Conservation (phyloP, 1,139 yeast genomes). For the Citeromyces hawaiiensis region DNA sequence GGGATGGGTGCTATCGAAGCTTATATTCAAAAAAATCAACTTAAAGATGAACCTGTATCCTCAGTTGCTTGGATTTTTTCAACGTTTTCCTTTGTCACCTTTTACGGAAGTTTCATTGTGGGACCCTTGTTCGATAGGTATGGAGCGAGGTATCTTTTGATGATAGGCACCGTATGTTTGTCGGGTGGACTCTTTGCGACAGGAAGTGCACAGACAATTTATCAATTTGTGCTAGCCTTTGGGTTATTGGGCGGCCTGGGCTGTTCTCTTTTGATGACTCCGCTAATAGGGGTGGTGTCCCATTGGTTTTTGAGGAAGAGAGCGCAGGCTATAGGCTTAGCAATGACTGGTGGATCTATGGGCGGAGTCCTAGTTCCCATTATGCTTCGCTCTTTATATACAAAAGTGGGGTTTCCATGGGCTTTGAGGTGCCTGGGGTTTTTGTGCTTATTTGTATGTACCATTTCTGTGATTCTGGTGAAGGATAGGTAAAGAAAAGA, state of each 20-base stretch:
- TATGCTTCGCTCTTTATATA: conserved; percentile 34
- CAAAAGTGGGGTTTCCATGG: conserved; percentile 41
- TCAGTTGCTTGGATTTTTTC: conserved; percentile 57
- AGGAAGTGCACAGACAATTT: conserved; percentile 32
- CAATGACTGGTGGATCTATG: conserved; percentile 50
- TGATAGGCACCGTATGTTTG: conserved; percentile 26
- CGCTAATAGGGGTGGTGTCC: conserved; percentile 41
- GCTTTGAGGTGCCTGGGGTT: conserved; percentile 42
- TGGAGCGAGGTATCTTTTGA: conserved; percentile 34
- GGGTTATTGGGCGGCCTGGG: conserved; percentile 38
- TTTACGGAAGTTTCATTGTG: conserved; percentile 41
- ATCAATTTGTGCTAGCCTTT: conserved; percentile 42
- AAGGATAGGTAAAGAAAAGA: conserved; percentile 24
- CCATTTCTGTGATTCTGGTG: conserved; percentile 25
- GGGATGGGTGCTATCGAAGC: conserved; percentile 56
- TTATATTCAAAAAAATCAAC: conserved; percentile 40
- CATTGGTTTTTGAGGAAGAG: conserved; percentile 43
- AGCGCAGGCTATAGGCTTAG: conserved; percentile 41
- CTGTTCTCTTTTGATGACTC: conserved; percentile 39
- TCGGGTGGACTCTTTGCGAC: conserved; percentile 36
- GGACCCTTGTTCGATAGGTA: conserved; percentile 48
- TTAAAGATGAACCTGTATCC: conserved; percentile 27
- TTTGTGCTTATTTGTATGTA: conserved; percentile 26
- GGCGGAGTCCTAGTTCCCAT: conserved; percentile 52
- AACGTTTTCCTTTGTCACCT: conserved; percentile 37